Percentiles rank a stretch among this genome's conserved stretches.
phyloP scores from a whole-genome alignment of 495 filamentous ascomycete species.

The Amniculicola lignicola region DNA sequence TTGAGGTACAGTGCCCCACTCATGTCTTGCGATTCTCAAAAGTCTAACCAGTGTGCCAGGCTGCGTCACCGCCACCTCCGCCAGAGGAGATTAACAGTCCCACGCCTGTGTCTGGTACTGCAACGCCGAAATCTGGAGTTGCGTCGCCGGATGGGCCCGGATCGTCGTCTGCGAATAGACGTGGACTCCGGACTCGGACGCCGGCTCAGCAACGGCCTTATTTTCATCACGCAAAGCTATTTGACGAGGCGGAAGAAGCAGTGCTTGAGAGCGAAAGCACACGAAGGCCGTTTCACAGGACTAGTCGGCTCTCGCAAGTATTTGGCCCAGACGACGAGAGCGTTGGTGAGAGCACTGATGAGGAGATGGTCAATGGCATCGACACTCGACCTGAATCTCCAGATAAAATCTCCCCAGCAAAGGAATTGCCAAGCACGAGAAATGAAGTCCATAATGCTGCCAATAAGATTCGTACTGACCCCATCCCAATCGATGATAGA shows the following conservation, averaged over 20 bases:
- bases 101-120: neutral
- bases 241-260: conserved; percentile 5
- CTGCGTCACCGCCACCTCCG: conserved; percentile 2
- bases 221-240: conserved; percentile 14
- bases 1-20: neutral
- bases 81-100: conserved; percentile 4
- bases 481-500: neutral
- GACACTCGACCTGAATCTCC: neutral
- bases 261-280: neutral
- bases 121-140: neutral
- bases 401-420: too few species aligned
- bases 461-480: neutral
- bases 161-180: conserved; percentile 9
- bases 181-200: conserved; percentile 17
- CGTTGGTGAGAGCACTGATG: neutral
- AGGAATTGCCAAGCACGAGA: too few species aligned
- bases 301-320: conserved; percentile 1
- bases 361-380: neutral
- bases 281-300: neutral
- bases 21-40: neutral
- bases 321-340: neutral
- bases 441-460: neutral
- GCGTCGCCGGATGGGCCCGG: neutral
- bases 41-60: neutral
- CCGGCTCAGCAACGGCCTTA: conserved; percentile 29